Evolutionary conservation across 176 grass and related monocot species (phyloP).

Genomic region (Elaeis guineensis): DNA sequence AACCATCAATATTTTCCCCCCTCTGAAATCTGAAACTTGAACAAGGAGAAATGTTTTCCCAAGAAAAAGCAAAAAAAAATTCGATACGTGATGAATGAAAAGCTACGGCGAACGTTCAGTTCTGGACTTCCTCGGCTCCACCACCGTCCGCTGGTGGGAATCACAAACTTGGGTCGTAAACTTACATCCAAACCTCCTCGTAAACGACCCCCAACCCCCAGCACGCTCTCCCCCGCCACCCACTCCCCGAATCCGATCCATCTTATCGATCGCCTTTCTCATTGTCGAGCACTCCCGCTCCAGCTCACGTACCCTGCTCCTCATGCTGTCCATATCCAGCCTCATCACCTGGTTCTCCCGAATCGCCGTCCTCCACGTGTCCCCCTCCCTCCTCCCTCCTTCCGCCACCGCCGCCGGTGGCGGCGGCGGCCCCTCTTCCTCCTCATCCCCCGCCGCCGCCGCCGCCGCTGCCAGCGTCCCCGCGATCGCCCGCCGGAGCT

Average conservation of each 20-base stretch:
- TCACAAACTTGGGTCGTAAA: constrained; percentile 90
- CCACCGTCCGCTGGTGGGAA: constrained; percentile 64
- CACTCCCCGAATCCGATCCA: constrained; percentile 38
- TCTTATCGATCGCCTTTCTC: constrained; percentile 82
- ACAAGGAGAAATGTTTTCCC: too few species aligned
- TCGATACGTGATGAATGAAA: too few species aligned
- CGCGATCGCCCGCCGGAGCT: constrained; percentile 78
- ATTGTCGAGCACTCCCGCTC: constrained; percentile 89
- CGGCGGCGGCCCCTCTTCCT: constrained; percentile 22
- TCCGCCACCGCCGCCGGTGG: not conserved
- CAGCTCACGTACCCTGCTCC: constrained; percentile 77
- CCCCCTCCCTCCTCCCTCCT: constrained; percentile 5
- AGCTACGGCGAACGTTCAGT: too few species aligned
- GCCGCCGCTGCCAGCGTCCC: constrained; percentile 63
- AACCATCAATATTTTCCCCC: too few species aligned
- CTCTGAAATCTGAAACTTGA: too few species aligned
- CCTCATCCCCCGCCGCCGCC: constrained; percentile 25
- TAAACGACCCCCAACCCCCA: constrained; percentile 42
- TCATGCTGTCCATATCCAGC: constrained; percentile 98
- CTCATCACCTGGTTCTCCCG: constrained; percentile 86
- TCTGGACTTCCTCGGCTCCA: constrained; percentile 53
- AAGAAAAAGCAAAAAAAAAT: too few species aligned
- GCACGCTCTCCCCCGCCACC: not conserved
- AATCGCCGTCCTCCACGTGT: constrained; percentile 42
- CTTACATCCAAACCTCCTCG: constrained; percentile 77